Base-by-base conservation (phyloP, 768 basidiomycete genomes). In the Nidularia pulvinata region DNA sequence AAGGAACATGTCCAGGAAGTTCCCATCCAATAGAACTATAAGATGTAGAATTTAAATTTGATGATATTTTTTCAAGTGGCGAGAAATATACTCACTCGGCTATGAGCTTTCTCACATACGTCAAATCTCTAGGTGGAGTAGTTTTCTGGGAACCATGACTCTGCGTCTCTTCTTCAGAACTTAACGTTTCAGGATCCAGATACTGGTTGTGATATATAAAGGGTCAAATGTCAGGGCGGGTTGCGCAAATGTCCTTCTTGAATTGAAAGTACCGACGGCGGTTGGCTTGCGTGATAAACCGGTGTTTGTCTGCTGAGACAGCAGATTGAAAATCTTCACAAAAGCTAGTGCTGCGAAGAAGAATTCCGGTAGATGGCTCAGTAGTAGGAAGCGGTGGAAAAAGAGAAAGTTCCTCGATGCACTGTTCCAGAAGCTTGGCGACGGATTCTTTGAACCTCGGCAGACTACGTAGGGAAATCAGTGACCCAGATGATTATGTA, bases 331-430 rank as follows among this genome's bases (percentile, higher is more conserved):
- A 67, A 2, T 66, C 74, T 16, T 65, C 59, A 51, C 75, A 81
- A 54, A 88, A 86, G 0, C 58, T 59, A 0, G 66, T 76, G 39
- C 85, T 66, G 7, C 72, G 71, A 3, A 62, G 59, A 2, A 79
- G 66, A 1, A 86, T 68, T 56, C 83, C 80, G 1, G 75, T 71
- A 2, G 74, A 65, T 0, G 82, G 75, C 33, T 83, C 74, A 6
- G 55, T 57, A 2, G 62, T 64, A 9, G 73, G 59, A 0, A 65
- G 65, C 0, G 63, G 57, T 0, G 86, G 85, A 4, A 86, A 73
- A 13, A 52, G 42, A 0, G 56, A 55, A 4, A 85, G 59, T 1
- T 76, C 68, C 0, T 59, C 42, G 9, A 57, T 48, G 53, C 72
- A 77, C 30, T 64, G 44, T 1, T 39, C 53, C 3, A 88, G 71